phyloP scores from a whole-genome alignment of 306 rosid species.

The Corylus avellana region DNA sequence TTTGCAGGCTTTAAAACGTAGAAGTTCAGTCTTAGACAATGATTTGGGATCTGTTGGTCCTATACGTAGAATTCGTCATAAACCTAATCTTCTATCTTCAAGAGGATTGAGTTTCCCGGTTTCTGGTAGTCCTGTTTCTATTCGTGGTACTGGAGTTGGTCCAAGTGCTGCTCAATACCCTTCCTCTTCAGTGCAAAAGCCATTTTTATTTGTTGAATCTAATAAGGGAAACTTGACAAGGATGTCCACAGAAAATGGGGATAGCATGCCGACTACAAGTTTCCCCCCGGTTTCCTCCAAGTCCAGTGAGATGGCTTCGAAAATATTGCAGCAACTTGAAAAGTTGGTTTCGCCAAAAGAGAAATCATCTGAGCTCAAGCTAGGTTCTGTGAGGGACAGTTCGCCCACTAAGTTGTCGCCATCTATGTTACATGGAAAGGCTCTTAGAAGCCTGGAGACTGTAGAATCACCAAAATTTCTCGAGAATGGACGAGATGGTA shows the following conservation, averaged over 20 bases:
- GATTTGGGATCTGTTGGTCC: constrained; percentile 87
- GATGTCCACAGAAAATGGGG: constrained; percentile 45
- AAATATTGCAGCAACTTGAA: constrained; percentile 81
- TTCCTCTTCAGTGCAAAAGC: constrained; percentile 46
- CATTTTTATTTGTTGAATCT: constrained; percentile 38
- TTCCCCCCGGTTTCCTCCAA: constrained; percentile 48
- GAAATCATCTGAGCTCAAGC: constrained; percentile 54
- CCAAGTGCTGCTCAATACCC: constrained; percentile 42
- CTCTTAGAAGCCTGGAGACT: constrained; percentile 78
- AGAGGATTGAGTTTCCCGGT: constrained; percentile 55
- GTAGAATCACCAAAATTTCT: constrained; percentile 65
- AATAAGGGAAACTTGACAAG: constrained; percentile 34
- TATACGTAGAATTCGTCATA: constrained; percentile 74
- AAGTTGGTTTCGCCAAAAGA: constrained; percentile 73
- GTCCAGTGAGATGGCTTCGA: constrained; percentile 79
- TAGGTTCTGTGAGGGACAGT: constrained; percentile 39
- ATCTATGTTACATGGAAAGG: constrained; percentile 80
- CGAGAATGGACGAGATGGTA: constrained; percentile 36
- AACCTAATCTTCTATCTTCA: constrained; percentile 63
- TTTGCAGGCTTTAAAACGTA: constrained; percentile 64
- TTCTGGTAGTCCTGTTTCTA: constrained; percentile 48
- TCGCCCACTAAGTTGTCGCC: constrained; percentile 72
- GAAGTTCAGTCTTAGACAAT: constrained; percentile 65
- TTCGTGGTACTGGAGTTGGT: constrained; percentile 37
- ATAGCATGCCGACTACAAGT: constrained; percentile 43